Conservation (phyloP, 306 rosid genomes). For the Quercus rubra region DNA sequence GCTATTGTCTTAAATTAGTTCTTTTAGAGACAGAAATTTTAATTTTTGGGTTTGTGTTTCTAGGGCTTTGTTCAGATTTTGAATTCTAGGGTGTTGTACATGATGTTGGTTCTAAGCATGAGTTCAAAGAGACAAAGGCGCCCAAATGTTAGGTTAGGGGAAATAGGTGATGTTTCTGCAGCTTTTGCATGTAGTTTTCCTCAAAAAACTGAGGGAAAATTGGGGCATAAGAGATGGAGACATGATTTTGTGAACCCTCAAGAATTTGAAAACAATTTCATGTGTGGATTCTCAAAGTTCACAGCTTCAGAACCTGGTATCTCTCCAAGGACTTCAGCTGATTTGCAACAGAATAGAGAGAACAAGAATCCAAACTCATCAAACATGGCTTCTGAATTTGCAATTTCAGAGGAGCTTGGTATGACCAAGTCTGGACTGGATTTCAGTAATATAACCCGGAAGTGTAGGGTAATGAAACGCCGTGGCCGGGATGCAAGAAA, state of each 20-base stretch:
- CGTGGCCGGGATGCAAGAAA: slow-evolving; percentile 13
- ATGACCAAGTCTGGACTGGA: slow-evolving; percentile 17
- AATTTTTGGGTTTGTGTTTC: neutral
- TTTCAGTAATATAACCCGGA: slow-evolving; percentile 29
- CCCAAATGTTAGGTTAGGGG: slow-evolving; percentile 45
- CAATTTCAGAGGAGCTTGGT: neutral
- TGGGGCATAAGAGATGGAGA: slow-evolving; percentile 27
- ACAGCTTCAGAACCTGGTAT: slow-evolving; percentile 21
- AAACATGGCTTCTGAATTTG: slow-evolving; percentile 8
- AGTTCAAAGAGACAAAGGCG: slow-evolving; percentile 43
- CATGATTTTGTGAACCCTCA: slow-evolving; percentile 5
- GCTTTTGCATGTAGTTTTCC: slow-evolving; percentile 41
- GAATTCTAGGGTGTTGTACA: neutral
- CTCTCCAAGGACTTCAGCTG: slow-evolving; percentile 26
- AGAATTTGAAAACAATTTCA: slow-evolving; percentile 5
- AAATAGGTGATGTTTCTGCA: slow-evolving; percentile 39
- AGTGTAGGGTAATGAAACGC: slow-evolving; percentile 38
- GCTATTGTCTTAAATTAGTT: neutral
- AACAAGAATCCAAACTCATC: slow-evolving; percentile 39
- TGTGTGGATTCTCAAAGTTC: slow-evolving; percentile 8
- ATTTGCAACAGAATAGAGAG: slow-evolving; percentile 31
- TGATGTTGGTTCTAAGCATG: slow-evolving; percentile 33
- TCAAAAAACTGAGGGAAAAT: slow-evolving; percentile 13
- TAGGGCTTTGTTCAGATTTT: slow-evolving; percentile 18
- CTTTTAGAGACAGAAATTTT: neutral